Evolutionary conservation across 495 filamentous ascomycete species (phyloP), one percentile per base, ranked within the genome.

Genomic region (Tuber magnatum): DNA sequence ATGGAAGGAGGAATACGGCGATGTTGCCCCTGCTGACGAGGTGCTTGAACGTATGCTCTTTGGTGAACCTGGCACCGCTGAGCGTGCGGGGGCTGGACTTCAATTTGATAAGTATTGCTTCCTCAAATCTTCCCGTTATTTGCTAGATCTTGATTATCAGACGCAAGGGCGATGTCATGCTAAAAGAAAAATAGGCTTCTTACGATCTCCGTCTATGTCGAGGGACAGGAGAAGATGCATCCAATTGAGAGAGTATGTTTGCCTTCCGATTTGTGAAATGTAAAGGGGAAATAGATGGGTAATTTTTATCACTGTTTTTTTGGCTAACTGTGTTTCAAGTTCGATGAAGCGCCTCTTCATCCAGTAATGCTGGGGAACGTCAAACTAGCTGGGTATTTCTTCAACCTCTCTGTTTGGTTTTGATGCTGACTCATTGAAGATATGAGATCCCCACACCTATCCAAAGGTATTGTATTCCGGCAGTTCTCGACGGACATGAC

Each of bases 1-100:
- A 82, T 97, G 92, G 91, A 86, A 89, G 16, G 92, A 92, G 3
- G 93, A 97, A 7, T 91, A 87, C 76, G 95, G 94, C 18, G 94
- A 99, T 71, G 85, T 98, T 70, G 94, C 90, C 42, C 95, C 94
- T 7, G 83, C 83, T 56, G 85, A 88, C 77, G 84, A 86, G 0
- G 87, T 87, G 56, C 88, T 99, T 0, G 93, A 99, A 84, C 70
- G 86, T 10, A 83, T 89, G 77, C 88, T 97, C 9, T 99, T 95
- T 80, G 87, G 88, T 8, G 82, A 84, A 18, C 75, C 86, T 72
- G 72, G 84, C 76, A 82, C 75, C 71, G 46, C 85, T 83, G 83
- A 83, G 83, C 86, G 69, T 71, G 75, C 77, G 20, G 77, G 81
- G 32, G 80, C 83, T 4, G 84, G 86, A 7, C 83, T 88, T 46